phyloP scores from a whole-genome alignment of 2,329 filamentous ascomycete species.

The Trichophaea hybrida region DNA sequence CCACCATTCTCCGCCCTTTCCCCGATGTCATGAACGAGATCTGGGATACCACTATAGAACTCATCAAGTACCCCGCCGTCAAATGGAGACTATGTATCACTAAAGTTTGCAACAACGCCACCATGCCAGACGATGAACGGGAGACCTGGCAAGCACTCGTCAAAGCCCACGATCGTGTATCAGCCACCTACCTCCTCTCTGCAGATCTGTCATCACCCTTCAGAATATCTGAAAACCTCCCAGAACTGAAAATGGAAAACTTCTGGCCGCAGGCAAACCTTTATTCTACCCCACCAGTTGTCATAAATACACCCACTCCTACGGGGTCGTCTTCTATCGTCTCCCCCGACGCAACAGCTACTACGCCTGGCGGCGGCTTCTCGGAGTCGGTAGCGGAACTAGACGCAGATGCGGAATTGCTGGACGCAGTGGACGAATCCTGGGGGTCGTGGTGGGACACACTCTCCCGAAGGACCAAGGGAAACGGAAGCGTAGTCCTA shows the following conservation, averaged over 20 bases:
- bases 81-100: conserved; percentile 66
- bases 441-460: conserved; percentile 58
- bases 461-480: conserved; percentile 7
- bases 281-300: conserved; percentile 22
- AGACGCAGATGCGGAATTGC: conserved; percentile 52
- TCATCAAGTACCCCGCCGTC: conserved; percentile 54
- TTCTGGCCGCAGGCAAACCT: conserved; percentile 23
- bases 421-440: conserved; percentile 59
- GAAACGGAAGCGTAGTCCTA: background rate
- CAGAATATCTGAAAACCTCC: conserved; percentile 17
- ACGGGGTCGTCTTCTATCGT: conserved; percentile 31
- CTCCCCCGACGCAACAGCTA: conserved; percentile 42
- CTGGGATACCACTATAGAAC: conserved; percentile 62
- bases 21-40: conserved; percentile 57
- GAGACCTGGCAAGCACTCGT: conserved; percentile 9
- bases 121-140: conserved; percentile 49
- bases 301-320: conserved; percentile 24
- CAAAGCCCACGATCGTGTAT: conserved; percentile 8
- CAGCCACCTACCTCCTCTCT: conserved; percentile 22
- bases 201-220: conserved; percentile 24
- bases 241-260: conserved; percentile 18
- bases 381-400: conserved; percentile 32
- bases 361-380: conserved; percentile 21
- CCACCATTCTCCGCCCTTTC: conserved; percentile 40
- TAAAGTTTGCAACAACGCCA: conserved; percentile 41